Evolutionary conservation across 1,284 basidiomycete species (phyloP).

Genomic region (Peniophora sp.): DNA sequence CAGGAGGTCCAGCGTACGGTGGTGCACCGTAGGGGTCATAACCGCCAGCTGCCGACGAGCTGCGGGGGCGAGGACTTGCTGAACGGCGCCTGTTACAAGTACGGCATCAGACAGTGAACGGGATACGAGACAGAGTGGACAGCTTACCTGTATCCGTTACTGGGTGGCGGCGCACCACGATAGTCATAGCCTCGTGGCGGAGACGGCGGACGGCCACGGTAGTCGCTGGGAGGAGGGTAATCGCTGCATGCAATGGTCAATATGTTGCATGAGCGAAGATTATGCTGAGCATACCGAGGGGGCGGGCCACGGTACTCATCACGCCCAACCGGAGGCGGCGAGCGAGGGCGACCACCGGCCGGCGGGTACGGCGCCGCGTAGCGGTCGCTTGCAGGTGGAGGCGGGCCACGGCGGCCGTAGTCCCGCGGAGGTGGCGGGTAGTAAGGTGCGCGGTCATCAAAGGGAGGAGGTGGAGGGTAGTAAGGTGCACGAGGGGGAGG

Average conservation of each 20-base stretch:
- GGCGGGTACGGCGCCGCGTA: slow-evolving; percentile 17
- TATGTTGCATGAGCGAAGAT: slow-evolving; percentile 1
- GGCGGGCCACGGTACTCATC: slow-evolving; percentile 41
- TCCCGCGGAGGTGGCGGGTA: slow-evolving; percentile 37
- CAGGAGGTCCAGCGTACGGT: slow-evolving; percentile 28
- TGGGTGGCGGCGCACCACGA: slow-evolving; percentile 32
- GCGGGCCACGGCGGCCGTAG: slow-evolving; percentile 48
- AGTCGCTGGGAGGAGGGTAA: slow-evolving; percentile 30
- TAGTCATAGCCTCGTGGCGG: slow-evolving; percentile 59
- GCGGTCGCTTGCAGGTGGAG: slow-evolving; percentile 27
- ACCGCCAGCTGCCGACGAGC: slow-evolving; percentile 24
- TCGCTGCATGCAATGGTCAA: slow-evolving; percentile 33
- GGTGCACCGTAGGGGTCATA: slow-evolving; percentile 34
- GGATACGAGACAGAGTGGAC: background rate
- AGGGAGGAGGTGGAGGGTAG: slow-evolving; percentile 19
- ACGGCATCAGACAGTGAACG: background rate
- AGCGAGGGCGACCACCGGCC: slow-evolving; percentile 29
- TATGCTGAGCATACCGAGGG: slow-evolving; percentile 32
- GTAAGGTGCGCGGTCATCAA: slow-evolving; percentile 24
- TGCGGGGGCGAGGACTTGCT: slow-evolving; percentile 49
- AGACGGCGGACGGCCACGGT: slow-evolving; percentile 49
- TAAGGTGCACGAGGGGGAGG: slow-evolving; percentile 23
- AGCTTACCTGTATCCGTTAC: slow-evolving; percentile 46
- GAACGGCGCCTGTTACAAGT: slow-evolving; percentile 54
- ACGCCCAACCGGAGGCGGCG: slow-evolving; percentile 36